Conservation (phyloP, 805 yeast genomes). For the Starmerella asiatica region DNA sequence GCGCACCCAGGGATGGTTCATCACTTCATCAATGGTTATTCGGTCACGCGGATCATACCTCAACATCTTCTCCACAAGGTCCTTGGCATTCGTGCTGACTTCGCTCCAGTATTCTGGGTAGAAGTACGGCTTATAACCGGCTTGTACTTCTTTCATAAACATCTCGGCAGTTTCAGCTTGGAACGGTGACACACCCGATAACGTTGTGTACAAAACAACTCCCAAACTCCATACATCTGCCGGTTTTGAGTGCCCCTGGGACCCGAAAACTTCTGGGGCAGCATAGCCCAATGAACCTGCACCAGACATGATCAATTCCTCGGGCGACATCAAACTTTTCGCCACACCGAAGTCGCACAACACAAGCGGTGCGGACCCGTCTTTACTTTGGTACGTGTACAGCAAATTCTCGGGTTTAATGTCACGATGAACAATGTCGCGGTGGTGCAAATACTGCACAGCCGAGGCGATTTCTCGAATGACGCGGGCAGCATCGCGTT, state of each 20-base stretch:
- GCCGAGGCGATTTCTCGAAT: constrained; percentile 67
- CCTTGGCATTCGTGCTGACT: constrained; percentile 66
- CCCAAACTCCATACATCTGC: constrained; percentile 96
- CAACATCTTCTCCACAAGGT: constrained; percentile 59
- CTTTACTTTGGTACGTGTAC: constrained; percentile 39
- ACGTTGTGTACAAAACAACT: constrained; percentile 74
- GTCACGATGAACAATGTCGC: constrained; percentile 82
- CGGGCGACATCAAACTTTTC: constrained; percentile 46
- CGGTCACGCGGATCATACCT: constrained; percentile 66
- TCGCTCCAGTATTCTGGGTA: constrained; percentile 78
- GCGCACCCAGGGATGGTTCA: constrained; percentile 70
- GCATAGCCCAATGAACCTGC: constrained; percentile 96
- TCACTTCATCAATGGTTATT: constrained; percentile 62
- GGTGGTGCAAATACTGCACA: constrained; percentile 58
- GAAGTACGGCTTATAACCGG: constrained; percentile 64
- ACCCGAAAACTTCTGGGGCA: constrained; percentile 82
- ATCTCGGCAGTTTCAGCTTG: constrained; percentile 70
- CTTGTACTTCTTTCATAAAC: constrained; percentile 65
- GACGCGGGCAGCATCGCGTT: constrained; percentile 68
- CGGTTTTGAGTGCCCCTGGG: constrained; percentile 83
- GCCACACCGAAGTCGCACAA: constrained; percentile 96
- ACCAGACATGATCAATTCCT: constrained; percentile 50
- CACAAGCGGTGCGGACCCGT: constrained; percentile 58
- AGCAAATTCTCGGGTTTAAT: constrained; percentile 87
- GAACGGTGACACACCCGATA: constrained; percentile 89